These are phyloP conservation scores for Lachnellula arida DNA, from an alignment of 2,329 filamentous ascomycete species.

Conservation along the genomic window DNA sequence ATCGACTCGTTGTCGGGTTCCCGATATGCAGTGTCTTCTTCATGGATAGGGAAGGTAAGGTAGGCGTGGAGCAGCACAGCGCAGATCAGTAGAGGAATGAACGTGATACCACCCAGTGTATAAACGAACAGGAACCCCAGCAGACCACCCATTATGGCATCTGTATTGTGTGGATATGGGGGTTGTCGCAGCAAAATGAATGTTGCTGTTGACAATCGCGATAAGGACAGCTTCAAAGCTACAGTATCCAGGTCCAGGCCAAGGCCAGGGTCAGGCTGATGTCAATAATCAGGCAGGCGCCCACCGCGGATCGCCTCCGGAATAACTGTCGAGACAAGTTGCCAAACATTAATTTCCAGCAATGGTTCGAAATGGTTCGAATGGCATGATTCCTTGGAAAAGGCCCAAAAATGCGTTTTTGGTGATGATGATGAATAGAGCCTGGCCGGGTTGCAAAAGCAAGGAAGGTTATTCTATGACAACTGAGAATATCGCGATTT, in stretches of 20 bases:
- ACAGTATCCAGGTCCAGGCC: background rate
- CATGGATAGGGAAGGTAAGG: conserved; percentile 56
- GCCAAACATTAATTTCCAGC: background rate
- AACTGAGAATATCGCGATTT: background rate
- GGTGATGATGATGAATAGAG: background rate
- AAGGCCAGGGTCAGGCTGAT: background rate
- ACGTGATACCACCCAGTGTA: conserved; percentile 81
- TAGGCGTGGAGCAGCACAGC: conserved; percentile 62
- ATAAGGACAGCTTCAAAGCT: conserved; percentile 1
- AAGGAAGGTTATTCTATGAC: background rate
- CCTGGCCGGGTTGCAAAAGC: background rate
- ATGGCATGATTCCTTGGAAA: background rate
- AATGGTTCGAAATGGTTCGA: background rate
- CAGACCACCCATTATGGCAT: conserved; percentile 25
- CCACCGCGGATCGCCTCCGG: background rate
- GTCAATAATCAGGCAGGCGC: background rate
- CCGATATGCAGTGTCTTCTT: conserved; percentile 37
- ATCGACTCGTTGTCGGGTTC: conserved; percentile 39
- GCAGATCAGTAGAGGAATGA: conserved; percentile 67
- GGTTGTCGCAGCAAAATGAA: background rate
- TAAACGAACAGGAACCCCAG: conserved; percentile 66
- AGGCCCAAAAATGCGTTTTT: background rate
- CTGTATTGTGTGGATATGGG: background rate
- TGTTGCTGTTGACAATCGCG: background rate
- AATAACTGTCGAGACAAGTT: background rate